Percentiles rank a stretch among this genome's conserved stretches.
These are phyloP conservation scores for Diaporthe caulivora DNA, from an alignment of 2,329 filamentous ascomycete species.

Conservation along the genomic window DNA sequence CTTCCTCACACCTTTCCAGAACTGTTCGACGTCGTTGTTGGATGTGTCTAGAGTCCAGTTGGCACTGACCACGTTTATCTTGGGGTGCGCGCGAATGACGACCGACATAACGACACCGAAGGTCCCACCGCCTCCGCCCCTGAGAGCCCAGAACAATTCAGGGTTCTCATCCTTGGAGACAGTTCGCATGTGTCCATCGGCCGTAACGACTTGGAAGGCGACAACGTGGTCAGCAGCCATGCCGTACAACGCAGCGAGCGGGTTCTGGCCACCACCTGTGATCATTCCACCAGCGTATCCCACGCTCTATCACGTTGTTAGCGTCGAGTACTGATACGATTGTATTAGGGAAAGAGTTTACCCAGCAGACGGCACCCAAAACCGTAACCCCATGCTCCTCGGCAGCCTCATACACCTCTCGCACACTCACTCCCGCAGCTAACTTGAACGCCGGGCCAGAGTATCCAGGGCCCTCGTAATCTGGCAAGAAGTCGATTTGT, in stretches of 20 bases:
- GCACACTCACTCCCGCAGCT: conserved; percentile 61
- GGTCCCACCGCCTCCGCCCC: conserved; percentile 57
- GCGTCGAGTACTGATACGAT: too few species aligned
- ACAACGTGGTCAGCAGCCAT: conserved; percentile 62
- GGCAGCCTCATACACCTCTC: conserved; percentile 56
- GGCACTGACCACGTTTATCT: conserved; percentile 23
- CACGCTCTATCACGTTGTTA: conserved; percentile 54
- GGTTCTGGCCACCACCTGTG: conserved; percentile 66
- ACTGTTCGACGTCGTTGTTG: background rate
- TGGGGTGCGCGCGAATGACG: conserved; percentile 42
- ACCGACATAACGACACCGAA: conserved; percentile 49
- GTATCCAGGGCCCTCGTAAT: conserved; percentile 52
- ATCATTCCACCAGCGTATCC: conserved; percentile 62
- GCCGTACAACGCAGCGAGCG: conserved; percentile 62
- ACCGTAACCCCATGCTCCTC: conserved; percentile 55
- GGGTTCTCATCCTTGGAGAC: conserved; percentile 54
- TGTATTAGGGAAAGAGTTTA: background rate
- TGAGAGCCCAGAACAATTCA: conserved; percentile 64
- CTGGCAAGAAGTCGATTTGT: conserved; percentile 52
- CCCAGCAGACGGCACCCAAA: conserved; percentile 60
- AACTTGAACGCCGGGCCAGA: conserved; percentile 59
- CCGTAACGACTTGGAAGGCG: conserved; percentile 62
- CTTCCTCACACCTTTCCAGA: conserved; percentile 52
- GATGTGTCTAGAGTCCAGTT: conserved; percentile 11
- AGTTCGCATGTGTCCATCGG: conserved; percentile 55